phyloP scores from a whole-genome alignment of 352 stramenopile genomes.

The Globisporangium carolinianum region DNA sequence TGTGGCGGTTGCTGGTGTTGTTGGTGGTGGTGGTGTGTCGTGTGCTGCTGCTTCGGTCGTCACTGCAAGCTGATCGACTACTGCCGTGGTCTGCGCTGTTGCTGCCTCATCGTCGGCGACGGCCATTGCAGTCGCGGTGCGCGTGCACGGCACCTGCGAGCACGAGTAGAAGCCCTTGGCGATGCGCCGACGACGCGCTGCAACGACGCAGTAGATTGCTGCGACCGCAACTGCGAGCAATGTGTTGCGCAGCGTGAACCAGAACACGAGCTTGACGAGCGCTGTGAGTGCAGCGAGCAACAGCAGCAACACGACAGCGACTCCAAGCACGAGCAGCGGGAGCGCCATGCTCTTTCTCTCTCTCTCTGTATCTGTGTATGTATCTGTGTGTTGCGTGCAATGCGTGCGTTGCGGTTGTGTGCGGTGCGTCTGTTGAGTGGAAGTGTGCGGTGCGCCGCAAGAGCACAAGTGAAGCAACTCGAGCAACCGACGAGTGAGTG shows the following conservation, averaged over 20 bases:
- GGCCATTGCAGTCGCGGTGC: not conserved
- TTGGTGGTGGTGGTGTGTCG: not conserved
- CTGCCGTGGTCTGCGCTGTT: not conserved
- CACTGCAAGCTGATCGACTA: too few species aligned
- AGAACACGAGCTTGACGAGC: conserved; percentile 26
- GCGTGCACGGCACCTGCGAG: conserved; percentile 12
- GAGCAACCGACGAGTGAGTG: too few species aligned
- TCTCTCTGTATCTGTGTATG: not conserved
- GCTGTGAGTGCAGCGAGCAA: conserved; percentile 13
- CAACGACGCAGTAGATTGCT: conserved; percentile 17
- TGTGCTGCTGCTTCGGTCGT: too few species aligned
- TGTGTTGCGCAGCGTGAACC: conserved; percentile 19
- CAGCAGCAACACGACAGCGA: conserved; percentile 19
- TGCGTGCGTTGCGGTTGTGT: too few species aligned
- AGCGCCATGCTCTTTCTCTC: conserved; percentile 15
- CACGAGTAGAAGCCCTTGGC: conserved; percentile 53
- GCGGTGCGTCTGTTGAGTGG: not conserved
- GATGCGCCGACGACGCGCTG: conserved; percentile 15
- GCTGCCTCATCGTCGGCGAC: not conserved
- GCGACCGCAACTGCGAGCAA: conserved; percentile 9
- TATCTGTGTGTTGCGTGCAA: too few species aligned
- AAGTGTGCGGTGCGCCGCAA: not conserved
- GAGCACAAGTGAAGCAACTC: too few species aligned
- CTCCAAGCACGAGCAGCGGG: conserved; percentile 14
- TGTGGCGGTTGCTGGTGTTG: conserved; percentile 2